Evolutionary conservation across 805 yeast genomes (phyloP), one percentile per base, ranked within the genome.

Genomic region (Wickerhamiella australiensis): DNA sequence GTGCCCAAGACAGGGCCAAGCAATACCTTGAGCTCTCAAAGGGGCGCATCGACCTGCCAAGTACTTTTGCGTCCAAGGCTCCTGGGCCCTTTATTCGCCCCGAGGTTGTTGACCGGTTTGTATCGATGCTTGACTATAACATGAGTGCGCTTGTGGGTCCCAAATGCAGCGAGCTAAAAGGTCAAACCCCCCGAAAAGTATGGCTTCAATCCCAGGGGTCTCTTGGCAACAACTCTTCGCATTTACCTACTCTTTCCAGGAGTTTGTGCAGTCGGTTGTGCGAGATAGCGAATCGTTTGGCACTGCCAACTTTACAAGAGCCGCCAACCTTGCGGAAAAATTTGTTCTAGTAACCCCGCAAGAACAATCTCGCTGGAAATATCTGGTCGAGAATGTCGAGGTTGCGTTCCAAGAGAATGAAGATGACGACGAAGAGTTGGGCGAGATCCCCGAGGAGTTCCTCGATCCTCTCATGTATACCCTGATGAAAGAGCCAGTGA

Each of bases 401-500:
- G 44, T 29, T 17, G 61, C 61, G 8, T 57, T 58, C 48, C 61
- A 59, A 47, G 65, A 63, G 40, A 90, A 83, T 53, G 94, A 82
- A 56, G 84, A 78, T 54, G 94, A 85, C 61, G 96, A 90, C 55
- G 61, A 77, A 54, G 96, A 86, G 61, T 72, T 85, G 57, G 96
- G 95, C 22, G 98, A 92, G 48, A 76, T 85, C 15, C 99, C 99
- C 0, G 98, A 92, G 62, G 97, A 92, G 64, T 92, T 81, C 62
- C 75, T 92, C 57, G 99, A 92, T 69, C 99, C 99, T 12, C 75
- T 92, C 59, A 90, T 92, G 97, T 92, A 73, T 65, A 85, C 96
- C 1, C 63, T 92, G 45, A 92, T 92, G 98, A 83, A 80, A 57
- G 94, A 92, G 63, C 99, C 99, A 0, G 98, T 92, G 3, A 81